A percentile compares a stretch with the other conserved stretches of the same genome.
These are phyloP conservation scores for Quercus phellos DNA, from an alignment of 331 rosid species.

Conservation along the genomic window DNA sequence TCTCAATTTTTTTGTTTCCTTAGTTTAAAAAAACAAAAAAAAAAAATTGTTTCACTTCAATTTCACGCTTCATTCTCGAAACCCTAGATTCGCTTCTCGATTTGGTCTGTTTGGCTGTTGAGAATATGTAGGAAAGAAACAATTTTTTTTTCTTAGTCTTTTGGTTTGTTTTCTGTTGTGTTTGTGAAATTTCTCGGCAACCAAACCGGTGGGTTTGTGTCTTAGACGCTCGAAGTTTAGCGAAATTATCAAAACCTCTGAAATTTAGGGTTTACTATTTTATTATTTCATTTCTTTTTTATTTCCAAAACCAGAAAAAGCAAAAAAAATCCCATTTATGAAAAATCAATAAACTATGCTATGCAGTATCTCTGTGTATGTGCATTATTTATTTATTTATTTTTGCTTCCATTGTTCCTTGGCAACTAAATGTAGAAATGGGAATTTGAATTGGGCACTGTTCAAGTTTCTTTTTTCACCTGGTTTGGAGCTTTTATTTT, in stretches of 20 bases:
- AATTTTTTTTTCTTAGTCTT: background rate
- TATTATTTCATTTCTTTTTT: background rate
- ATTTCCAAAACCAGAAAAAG: background rate
- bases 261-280: too few species aligned
- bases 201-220: background rate
- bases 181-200: background rate
- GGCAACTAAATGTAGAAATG: background rate
- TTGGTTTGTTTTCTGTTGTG: background rate
- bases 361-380: background rate
- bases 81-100: conserved; percentile 18
- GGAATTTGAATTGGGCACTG: background rate
- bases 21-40: too few species aligned
- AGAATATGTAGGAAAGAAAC: background rate
- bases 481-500: background rate
- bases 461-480: background rate
- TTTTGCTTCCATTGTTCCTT: background rate
- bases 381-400: background rate
- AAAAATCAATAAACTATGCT: background rate
- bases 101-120: background rate
- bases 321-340: background rate
- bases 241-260: background rate
- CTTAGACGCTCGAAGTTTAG: background rate
- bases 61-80: conserved; percentile 5
- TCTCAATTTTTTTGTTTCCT: background rate
- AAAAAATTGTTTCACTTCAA: background rate